phyloP scores from a whole-genome alignment of 176 grass and related monocot species.

The Oryza nivara region DNA sequence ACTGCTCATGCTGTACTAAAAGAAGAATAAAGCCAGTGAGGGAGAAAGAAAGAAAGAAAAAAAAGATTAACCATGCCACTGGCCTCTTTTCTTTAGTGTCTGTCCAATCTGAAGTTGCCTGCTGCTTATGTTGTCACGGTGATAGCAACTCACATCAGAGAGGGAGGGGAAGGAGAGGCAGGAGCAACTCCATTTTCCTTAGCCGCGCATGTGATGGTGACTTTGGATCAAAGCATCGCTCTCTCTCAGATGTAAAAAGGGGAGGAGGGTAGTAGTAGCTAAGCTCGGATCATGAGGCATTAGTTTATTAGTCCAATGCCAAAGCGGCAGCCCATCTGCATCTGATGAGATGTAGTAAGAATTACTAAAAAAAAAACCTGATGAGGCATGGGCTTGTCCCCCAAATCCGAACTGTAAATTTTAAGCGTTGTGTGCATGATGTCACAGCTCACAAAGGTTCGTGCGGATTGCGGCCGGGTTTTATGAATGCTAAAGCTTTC shows the following conservation, averaged over 20 bases:
- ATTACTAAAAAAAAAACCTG: conserved; percentile 35
- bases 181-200: conserved; percentile 8
- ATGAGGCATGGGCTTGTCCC: conserved; percentile 39
- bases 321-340: conserved; percentile 43
- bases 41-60: not conserved
- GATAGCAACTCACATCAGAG: conserved; percentile 32
- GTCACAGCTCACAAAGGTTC: conserved; percentile 23
- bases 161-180: not conserved
- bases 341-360: conserved; percentile 15
- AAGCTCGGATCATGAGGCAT: conserved; percentile 28
- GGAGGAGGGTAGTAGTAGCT: not conserved
- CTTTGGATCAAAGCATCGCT: conserved; percentile 56
- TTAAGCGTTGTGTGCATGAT: not conserved
- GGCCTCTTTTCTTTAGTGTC: conserved; percentile 30
- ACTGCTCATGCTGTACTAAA: conserved; percentile 34
- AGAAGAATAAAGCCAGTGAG: conserved; percentile 18
- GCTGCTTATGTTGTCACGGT: conserved; percentile 20
- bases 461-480: not conserved
- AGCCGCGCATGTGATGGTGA: conserved; percentile 52
- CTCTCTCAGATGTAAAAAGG: conserved; percentile 34
- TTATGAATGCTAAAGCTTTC: not conserved
- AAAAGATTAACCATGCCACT: not conserved
- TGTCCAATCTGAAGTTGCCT: conserved; percentile 28
- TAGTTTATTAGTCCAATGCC: conserved; percentile 41
- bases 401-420: conserved; percentile 40